A percentile compares a stretch with the other conserved stretches of the same genome.
Conservation (phyloP, 441 rosid genomes). For the Daphne laureola region DNA sequence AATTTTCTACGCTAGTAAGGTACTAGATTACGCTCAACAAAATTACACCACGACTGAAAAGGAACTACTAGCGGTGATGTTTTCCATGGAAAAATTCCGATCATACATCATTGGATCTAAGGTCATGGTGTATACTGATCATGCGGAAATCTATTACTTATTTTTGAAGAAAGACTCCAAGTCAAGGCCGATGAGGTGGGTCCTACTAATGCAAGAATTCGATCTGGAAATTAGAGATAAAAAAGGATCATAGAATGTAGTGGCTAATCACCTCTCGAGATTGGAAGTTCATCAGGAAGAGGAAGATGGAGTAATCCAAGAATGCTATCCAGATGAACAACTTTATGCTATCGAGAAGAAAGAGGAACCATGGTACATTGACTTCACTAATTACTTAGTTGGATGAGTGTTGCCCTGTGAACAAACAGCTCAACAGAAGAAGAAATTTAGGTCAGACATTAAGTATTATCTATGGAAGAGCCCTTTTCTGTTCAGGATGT, state of each 20-base stretch:
- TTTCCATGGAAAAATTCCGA: neutral
- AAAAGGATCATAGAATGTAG: neutral
- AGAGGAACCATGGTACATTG: fast-evolving
- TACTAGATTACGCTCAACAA: neutral
- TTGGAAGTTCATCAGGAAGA: neutral
- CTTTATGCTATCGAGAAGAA: neutral
- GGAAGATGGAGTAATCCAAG: neutral
- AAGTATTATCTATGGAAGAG: neutral
- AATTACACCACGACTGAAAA: neutral
- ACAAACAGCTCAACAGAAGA: neutral
- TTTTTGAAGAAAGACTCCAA: neutral
- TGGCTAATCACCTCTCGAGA: neutral
- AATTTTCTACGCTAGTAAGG: neutral
- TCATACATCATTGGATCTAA: neutral
- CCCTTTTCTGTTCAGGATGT: neutral
- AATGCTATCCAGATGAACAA: neutral
- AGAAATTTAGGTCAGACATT: neutral
- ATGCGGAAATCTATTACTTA: neutral
- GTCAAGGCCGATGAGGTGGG: neutral
- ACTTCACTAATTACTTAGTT: neutral
- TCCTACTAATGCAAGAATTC: neutral
- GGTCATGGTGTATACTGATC: neutral
- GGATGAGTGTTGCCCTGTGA: neutral
- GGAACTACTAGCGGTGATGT: neutral
- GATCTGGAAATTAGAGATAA: neutral